Base-by-base conservation (phyloP, 2,329 filamentous ascomycete species). In the Hypocreales sp. region DNA sequence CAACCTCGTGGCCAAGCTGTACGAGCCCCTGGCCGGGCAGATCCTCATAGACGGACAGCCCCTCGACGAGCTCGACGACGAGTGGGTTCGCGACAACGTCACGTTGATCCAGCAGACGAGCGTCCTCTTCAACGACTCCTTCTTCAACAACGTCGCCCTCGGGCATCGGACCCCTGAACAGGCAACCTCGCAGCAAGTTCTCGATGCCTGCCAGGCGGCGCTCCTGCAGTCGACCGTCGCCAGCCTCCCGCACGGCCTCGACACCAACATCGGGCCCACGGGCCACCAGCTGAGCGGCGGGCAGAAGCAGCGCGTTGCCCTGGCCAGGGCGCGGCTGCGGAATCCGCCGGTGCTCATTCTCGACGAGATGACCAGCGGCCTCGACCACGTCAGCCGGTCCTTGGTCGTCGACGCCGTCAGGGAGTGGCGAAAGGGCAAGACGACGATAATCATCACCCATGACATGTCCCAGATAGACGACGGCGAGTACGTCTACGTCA, bases 361-460 rank as follows among this genome's bases (percentile, higher is more conserved):
- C 4, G 87, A 95, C 38, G 90, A 95, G 46, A 72, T 80, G 1
- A 93, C 83, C 0, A 90, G 82, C 47, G 81, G 81, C 0, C 57
- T 95, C 8, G 87, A 95, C 40, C 69, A 74, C n/a, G 60, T 66
- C 8, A 86, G 67, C 30, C 67, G 76, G 34, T 55, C 55, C 0
- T 50, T 73, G 9, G 66, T 93, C 20, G 76, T 92, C 61, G 68
- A 79, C 22, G 70, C 74, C 0, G 76, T 94, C 28, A 65, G 82
- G 7, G 44, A 64, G 13, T 94, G 84, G 87, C 66, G 90, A 14
- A 58, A 55, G 20, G 76, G 68, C 0, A 90, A 81, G 46, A 94
- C 86, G 0, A 95, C 87, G 0, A 80, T 95, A 27, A 72, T 95
- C 37, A 87, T 95, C 40, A 94, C 90, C 0, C 87, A 95, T 42